Evolutionary conservation across 192 early-diverging fungal species (phyloP).

Genomic region (Chytriomyces hyalinus): DNA sequence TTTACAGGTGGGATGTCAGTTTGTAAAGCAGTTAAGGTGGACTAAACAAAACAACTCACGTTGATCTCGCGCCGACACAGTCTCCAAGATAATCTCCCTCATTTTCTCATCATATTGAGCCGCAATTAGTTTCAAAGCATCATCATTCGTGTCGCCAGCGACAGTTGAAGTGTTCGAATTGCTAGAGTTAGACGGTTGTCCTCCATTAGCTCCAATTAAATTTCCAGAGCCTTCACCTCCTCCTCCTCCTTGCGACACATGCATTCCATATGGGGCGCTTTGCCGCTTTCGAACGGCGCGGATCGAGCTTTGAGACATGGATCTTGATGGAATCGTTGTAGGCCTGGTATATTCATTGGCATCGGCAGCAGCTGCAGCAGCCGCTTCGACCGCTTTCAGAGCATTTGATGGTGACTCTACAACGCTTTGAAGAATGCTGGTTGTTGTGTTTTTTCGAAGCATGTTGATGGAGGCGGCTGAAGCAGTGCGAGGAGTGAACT

Average conservation of each 20-base stretch:
- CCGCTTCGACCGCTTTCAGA: slow-evolving; percentile 4
- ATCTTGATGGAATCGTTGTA: not conserved
- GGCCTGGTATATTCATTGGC: not conserved
- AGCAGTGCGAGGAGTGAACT: slow-evolving; percentile 9
- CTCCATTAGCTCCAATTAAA: not conserved
- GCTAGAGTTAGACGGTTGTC: too few species aligned
- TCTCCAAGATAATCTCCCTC: not conserved
- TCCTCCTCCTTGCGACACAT: not conserved
- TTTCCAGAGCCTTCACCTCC: not conserved
- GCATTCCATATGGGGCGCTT: not conserved
- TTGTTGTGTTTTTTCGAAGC: slow-evolving; percentile 4
- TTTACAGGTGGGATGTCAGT: too few species aligned
- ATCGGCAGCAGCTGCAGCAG: not conserved
- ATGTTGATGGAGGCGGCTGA: slow-evolving; percentile 9
- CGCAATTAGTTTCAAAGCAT: not conserved
- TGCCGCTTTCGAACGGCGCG: not conserved
- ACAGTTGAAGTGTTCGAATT: not conserved
- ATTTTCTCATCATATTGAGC: not conserved
- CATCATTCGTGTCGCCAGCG: not conserved
- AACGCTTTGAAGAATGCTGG: not conserved
- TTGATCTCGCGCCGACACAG: not conserved
- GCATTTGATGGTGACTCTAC: not conserved
- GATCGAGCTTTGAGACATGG: not conserved
- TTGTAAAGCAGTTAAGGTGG: too few species aligned
- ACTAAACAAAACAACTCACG: too few species aligned